Base-by-base conservation (phyloP, 2,329 filamentous ascomycete genomes). In the Trichoderma oligosporum region DNA sequence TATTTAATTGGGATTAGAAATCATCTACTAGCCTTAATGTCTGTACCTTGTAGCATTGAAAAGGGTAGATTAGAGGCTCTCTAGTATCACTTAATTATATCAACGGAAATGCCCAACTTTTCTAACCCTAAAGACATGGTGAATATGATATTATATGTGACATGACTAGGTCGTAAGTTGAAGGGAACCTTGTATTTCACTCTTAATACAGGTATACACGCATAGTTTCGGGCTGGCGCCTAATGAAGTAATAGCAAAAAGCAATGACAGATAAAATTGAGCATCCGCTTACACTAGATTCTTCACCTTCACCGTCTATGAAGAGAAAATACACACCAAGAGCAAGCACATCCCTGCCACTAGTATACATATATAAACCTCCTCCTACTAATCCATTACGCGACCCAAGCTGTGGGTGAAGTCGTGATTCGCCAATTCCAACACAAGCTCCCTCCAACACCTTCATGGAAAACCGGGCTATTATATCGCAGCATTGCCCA, bases 291-390 rank as follows among this genome's bases (percentile, higher is more conserved):
- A 77, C 66, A 74, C 70, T 73, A 75, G 69, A 74, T 73, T 71
- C 69, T 71, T 67, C 68, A 65, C 68, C 68, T 70, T 71, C 69
- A 70, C 69, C 70, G 67, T 79, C 76, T 79, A 79, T 79, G 70
- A 75, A 73, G 71, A 76, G 71, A 71, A n/a, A 71, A 68, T 67
- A 66, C 68, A 68, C 67, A 66, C 64, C 63, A 65, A 68, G 69
- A 67, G 68, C 66, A 72, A 73, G 68, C 69, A 69, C 71, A 68
- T 71, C 72, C n/a, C 74, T 75, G 71, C 71, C 70, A 77, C 72
- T 79, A 78, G 76, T 79, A 73, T 80, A 80, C 78, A 78, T 72
- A 72, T 73, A 72, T 71, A 67, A 69, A 63, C 62, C 67, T 64
- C 66, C 65, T 62, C 66, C 66, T 62, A 63, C 61, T 56, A 45